phyloP scores from a whole-genome alignment of 331 rosid species.

The Malus hybrid region DNA sequence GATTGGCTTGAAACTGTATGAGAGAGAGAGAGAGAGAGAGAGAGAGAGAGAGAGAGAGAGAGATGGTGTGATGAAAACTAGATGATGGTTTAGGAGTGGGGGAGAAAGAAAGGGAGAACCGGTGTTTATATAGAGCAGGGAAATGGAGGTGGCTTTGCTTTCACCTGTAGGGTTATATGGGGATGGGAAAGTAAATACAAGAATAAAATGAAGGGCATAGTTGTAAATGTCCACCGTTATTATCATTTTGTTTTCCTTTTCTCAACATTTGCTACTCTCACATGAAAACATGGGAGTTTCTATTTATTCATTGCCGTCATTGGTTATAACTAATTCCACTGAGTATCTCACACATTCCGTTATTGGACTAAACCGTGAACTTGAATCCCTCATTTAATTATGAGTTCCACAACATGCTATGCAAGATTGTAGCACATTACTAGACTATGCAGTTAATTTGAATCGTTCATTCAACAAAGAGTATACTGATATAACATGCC shows the following conservation, averaged over 20 bases:
- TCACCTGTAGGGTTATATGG: not conserved
- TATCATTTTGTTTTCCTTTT: slow-evolving; percentile 11
- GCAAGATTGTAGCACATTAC: not conserved
- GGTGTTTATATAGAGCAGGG: slow-evolving; percentile 49
- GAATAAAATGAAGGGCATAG: slow-evolving; percentile 17
- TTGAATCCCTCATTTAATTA: too few species aligned
- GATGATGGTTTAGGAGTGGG: slow-evolving; percentile 44
- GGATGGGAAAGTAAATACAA: slow-evolving; percentile 31
- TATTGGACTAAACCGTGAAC: not conserved
- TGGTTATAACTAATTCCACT: not conserved
- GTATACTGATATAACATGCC: not conserved
- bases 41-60: slow-evolving; percentile 14
- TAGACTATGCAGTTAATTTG: too few species aligned
- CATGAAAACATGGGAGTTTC: slow-evolving; percentile 18
- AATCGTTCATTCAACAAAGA: too few species aligned
- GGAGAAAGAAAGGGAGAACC: slow-evolving; percentile 28
- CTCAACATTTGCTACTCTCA: slow-evolving; percentile 16
- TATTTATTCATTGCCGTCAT: not conserved
- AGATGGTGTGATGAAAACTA: not conserved
- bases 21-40: not conserved
- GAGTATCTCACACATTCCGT: not conserved
- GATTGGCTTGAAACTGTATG: too few species aligned
- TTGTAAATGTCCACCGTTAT: slow-evolving; percentile 15
- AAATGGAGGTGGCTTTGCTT: slow-evolving; percentile 32
- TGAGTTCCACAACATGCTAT: not conserved